Conservation (phyloP, 768 basidiomycete genomes). For the Lyophyllum semitale region DNA sequence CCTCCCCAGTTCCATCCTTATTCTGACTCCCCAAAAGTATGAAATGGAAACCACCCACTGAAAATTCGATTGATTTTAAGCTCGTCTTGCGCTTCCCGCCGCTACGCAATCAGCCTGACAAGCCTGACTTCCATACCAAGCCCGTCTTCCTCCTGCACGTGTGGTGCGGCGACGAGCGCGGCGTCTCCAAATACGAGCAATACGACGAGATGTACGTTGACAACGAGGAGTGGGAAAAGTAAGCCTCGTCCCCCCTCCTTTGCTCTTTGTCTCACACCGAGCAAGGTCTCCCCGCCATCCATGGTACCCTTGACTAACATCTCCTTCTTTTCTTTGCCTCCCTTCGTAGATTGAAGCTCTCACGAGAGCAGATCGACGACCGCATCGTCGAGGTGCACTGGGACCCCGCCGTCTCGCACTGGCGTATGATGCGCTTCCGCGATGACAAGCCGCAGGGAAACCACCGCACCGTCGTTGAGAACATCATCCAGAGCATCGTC, state of each 20-base stretch:
- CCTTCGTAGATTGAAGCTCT: conserved; percentile 71
- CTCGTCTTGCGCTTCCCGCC: conserved; percentile 93
- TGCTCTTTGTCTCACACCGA: conserved; percentile 11
- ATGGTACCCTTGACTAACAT: neutral
- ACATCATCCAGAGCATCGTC: conserved; percentile 86
- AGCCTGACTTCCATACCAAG: conserved; percentile 83
- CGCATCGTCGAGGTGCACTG: conserved; percentile 94
- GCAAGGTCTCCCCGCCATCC: conserved; percentile 4
- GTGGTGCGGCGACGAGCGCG: conserved; percentile 73
- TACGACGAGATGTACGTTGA: conserved; percentile 86
- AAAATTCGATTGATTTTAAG: conserved; percentile 98
- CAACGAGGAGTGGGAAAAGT: conserved; percentile 95
- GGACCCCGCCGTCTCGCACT: conserved; percentile 65
- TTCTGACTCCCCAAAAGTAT: conserved; percentile 52
- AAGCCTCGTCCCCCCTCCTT: conserved; percentile 31
- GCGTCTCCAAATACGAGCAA: conserved; percentile 66
- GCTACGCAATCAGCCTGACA: conserved; percentile 41
- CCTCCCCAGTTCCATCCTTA: conserved; percentile 1
- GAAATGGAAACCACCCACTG: conserved; percentile 98
- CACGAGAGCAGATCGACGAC: conserved; percentile 89
- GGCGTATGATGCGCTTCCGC: conserved; percentile 92
- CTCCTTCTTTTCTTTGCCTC: neutral
- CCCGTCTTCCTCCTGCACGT: conserved; percentile 83
- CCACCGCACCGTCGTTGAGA: conserved; percentile 79
- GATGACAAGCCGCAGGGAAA: conserved; percentile 96